Conservation (phyloP, 2,329 filamentous ascomycete species). For the Hypoxylon sp. region DNA sequence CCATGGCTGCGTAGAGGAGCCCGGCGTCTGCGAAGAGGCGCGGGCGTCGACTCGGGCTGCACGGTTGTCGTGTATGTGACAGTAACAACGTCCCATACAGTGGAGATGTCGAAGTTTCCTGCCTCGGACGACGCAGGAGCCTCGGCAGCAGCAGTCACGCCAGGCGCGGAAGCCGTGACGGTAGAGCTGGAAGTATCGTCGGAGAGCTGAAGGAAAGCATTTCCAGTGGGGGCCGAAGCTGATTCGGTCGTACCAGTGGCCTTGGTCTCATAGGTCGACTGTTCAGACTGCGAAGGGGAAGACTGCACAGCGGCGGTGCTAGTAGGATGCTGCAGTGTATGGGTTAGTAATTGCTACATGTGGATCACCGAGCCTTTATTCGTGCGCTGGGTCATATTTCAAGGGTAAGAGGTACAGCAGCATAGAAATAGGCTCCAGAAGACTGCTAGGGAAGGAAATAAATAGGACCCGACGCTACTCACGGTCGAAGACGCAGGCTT, state of each 20-base stretch:
- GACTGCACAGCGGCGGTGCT: conserved; percentile 22
- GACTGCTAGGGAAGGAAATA: conserved; percentile 16
- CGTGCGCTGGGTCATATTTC: background rate
- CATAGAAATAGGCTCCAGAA: conserved; percentile 17
- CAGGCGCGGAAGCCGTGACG: conserved; percentile 36
- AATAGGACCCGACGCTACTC: conserved; percentile 24
- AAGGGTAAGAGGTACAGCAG: conserved; percentile 1
- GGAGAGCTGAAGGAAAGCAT: conserved; percentile 52
- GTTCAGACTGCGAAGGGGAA: conserved; percentile 5
- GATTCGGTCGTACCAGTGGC: conserved; percentile 30
- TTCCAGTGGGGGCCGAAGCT: conserved; percentile 49
- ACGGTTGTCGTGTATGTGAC: conserved; percentile 55
- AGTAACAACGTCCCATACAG: conserved; percentile 62
- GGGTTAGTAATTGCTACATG: conserved; percentile 24
- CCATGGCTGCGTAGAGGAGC: conserved; percentile 45
- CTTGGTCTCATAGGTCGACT: conserved; percentile 8
- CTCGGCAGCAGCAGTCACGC: conserved; percentile 43
- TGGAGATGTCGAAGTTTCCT: conserved; percentile 52
- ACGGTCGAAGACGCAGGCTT: conserved; percentile 27
- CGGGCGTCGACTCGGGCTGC: conserved; percentile 39
- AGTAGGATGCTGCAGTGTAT: conserved; percentile 25
- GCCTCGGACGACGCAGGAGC: conserved; percentile 32
- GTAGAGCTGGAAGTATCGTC: conserved; percentile 34
- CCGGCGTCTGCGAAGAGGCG: conserved; percentile 37
- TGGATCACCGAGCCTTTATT: conserved; percentile 1